Evolutionary conservation across 2,329 filamentous ascomycete genomes (phyloP), one percentile per base, ranked within the genome.

Genomic region (Periconia digitata): DNA sequence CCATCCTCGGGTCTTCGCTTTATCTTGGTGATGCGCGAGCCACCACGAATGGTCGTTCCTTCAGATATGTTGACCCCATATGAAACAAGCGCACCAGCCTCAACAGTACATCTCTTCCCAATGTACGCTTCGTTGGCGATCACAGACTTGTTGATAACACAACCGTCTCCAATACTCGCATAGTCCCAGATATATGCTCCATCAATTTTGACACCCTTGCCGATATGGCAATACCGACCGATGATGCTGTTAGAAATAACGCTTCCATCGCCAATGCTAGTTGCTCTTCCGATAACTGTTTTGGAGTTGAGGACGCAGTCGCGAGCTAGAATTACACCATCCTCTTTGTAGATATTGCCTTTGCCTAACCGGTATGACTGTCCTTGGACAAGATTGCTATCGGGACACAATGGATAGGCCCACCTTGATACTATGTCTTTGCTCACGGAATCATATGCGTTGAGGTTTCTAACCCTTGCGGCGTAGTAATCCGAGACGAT

Each of bases 161-260:
- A 79, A 17, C 85, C 85, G 63, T 96, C 90, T 1, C 85, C 87
- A 57, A 99, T 83, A 5, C 81, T 81, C 0, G 84, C 85, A 59
- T 91, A 83, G 60, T 96, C 90, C 92, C 92, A 97, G 54, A 99
- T 83, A 60, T 90, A 92, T 18, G 89, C 87, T 58, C 90, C 81
- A 40, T 88, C 81, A 51, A 99, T 84, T 32, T 78, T 81, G 22
- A 94, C 92, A 56, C 94, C 89, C 58, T 83, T 86, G 6, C 94
- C 94, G 58, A 99, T 94, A 55, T 84, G 85, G 72, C 92, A 97
- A 56, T 88, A 81, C 52, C 87, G 83, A 24, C 94, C 94, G 50
- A 99, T 85, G 40, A 94, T 83, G 62, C 87, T 92, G 70, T 88
- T 87, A 8, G 78, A 78, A 24, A 99, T 81, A 0, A 76, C 79